phyloP scores from a whole-genome alignment of 1,284 basidiomycete species.

The Papiliotrema flavescens region DNA sequence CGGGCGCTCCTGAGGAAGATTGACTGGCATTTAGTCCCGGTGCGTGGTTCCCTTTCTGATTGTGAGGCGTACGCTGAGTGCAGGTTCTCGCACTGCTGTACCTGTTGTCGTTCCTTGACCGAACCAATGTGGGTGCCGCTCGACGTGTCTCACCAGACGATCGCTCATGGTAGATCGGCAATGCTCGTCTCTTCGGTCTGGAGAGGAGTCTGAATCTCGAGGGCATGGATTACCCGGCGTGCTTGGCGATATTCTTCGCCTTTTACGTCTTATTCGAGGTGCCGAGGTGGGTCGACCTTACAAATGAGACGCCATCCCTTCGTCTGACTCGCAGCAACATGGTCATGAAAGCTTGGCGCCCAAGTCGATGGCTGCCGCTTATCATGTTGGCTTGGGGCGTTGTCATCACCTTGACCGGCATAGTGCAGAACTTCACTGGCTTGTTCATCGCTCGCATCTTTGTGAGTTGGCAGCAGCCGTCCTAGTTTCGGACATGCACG shows the following conservation, averaged over 20 bases:
- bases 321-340: background rate
- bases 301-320: slow-evolving; percentile 38
- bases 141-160: background rate
- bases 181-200: slow-evolving; percentile 58
- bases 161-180: slow-evolving; percentile 56
- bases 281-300: slow-evolving; percentile 57
- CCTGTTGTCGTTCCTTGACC: slow-evolving; percentile 68
- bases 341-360: slow-evolving; percentile 5
- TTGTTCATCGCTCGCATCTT: slow-evolving; percentile 41
- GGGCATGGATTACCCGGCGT: slow-evolving; percentile 21
- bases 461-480: too few relatives aligned
- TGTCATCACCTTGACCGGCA: slow-evolving; percentile 48
- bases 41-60: slow-evolving; percentile 11
- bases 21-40: background rate
- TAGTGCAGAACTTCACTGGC: slow-evolving; percentile 43
- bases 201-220: slow-evolving; percentile 25
- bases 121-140: slow-evolving; percentile 55
- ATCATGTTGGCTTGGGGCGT: slow-evolving; percentile 47
- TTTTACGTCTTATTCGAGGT: slow-evolving; percentile 68
- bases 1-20: slow-evolving; percentile 7
- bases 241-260: slow-evolving; percentile 55
- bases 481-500: too few relatives aligned
- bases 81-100: slow-evolving; percentile 56
- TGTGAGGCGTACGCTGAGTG: slow-evolving; percentile 23
- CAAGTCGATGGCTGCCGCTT: slow-evolving; percentile 32